Percentiles rank a stretch among this genome's conserved stretches.
Evolutionary conservation across 2,329 filamentous ascomycete genomes (phyloP).

Genomic region (Trichoderma breve): DNA sequence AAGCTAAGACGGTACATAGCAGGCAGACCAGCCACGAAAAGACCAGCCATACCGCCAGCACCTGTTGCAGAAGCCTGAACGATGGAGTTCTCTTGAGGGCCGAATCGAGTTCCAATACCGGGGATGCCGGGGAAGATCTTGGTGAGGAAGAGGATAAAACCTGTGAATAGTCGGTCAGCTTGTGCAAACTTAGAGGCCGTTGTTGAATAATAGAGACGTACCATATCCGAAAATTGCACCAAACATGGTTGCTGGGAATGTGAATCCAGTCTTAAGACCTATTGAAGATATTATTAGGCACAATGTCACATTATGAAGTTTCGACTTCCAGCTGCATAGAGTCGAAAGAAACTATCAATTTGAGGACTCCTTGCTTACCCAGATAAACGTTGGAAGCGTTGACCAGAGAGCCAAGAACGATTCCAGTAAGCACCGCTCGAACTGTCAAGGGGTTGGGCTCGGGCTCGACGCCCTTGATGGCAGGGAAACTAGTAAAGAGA

Average conservation of each 20-base stretch:
- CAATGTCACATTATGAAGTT: fast-evolving
- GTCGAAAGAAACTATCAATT: fast-evolving
- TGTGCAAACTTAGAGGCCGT: fast-evolving
- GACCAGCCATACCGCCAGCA: conserved; percentile 54
- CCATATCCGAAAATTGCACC: conserved; percentile 59
- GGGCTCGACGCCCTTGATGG: conserved; percentile 41
- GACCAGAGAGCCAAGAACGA: conserved; percentile 56
- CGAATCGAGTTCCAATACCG: conserved; percentile 53
- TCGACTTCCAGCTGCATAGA: background rate
- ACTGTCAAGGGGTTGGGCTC: conserved; percentile 52
- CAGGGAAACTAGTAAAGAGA: conserved; percentile 43
- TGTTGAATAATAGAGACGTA: background rate
- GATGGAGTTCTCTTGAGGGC: conserved; percentile 62
- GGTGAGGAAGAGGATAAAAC: conserved; percentile 53
- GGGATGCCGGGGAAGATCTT: conserved; percentile 49
- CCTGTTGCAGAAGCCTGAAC: conserved; percentile 59
- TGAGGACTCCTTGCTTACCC: conserved; percentile 35
- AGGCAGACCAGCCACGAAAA: conserved; percentile 60
- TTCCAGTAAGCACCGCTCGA: conserved; percentile 54
- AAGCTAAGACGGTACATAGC: conserved; percentile 58
- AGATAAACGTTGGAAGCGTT: conserved; percentile 63
- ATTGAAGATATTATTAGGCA: background rate
- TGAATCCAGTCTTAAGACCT: conserved; percentile 53
- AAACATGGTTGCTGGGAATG: conserved; percentile 48
- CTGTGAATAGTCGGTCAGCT: background rate